Evolutionary conservation across 371 early-diverging fungal genomes (phyloP).

Genomic region (Mucor plumbeus): DNA sequence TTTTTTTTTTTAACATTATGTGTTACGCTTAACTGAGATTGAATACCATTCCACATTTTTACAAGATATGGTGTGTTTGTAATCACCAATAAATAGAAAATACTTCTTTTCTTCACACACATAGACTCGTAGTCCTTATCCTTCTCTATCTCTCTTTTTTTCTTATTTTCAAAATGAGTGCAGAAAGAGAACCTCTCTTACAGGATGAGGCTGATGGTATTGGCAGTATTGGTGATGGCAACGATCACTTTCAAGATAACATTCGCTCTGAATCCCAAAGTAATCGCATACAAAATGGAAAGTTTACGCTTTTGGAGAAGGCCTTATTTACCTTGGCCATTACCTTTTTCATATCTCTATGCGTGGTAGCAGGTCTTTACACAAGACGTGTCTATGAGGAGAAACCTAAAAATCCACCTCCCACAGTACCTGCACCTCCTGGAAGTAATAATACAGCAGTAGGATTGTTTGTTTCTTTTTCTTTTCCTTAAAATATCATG

Average conservation of each 20-base stretch:
- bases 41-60: too few relatives aligned
- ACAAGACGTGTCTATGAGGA: constrained; percentile 40
- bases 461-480: constrained; percentile 15
- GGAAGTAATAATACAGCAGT: constrained; percentile 18
- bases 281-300: constrained; percentile 25
- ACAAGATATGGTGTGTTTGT: too few relatives aligned
- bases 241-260: neutral
- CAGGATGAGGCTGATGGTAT: constrained; percentile 13
- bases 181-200: constrained; percentile 43
- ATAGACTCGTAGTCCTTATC: neutral
- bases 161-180: constrained; percentile 21
- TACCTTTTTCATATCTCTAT: constrained; percentile 40
- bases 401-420: constrained; percentile 12
- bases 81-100: too few relatives aligned
- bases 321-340: constrained; percentile 35
- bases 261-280: neutral
- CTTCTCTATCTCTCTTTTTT: constrained; percentile 9
- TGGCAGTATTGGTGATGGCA: neutral
- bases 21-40: too few relatives aligned
- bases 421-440: constrained; percentile 15
- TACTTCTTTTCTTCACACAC: constrained; percentile 1
- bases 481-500: neutral
- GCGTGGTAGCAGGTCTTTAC: constrained; percentile 47
- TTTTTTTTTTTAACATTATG: too few relatives aligned
- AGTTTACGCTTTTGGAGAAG: constrained; percentile 46